Evolutionary conservation across 441 rosid species (phyloP), one percentile per base, ranked within the genome.

Genomic region (Eruca vesicaria): DNA sequence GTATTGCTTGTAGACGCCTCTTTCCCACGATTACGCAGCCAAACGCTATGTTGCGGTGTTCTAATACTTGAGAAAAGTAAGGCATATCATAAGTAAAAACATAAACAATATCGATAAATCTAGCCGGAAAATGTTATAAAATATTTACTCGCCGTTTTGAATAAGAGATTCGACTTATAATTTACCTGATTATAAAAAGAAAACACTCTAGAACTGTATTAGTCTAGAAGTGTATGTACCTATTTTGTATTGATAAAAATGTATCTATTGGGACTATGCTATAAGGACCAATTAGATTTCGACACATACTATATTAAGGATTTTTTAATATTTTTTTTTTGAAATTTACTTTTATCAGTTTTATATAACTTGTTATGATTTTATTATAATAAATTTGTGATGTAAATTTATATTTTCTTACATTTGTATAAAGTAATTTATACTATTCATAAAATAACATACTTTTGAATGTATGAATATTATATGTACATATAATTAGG

Each of bases 1-100:
- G 41, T 59, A 45, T 79, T 69, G 63, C 76, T 79, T 65, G 55
- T 69, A 48, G 58, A 68, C 63, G 57, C 31, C 26, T 69, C 73
- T 64, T 69, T 68, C 11, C 65, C 62, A 78, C 57, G 71, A 72
- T 55, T 63, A 36, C 67, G 63, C 7, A 63, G n/a, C 68, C 45
- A 77, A 59, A 58, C 57, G 33, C 45, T 58, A 64, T 35, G 9
- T 35, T 31, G 18, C 66, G 52, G 76, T 57, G 55, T 63, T 70
- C 67, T 43, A 29, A 33, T 56, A 63, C 38, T 70, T 64, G 45
- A 45, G 45, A 35, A 62, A 62, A 16, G n/a, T 29, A 76, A 29
- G 65, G 21, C 43, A 69, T 55, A 10, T 20, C 32, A 19, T 28
- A 28, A 28, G 4, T 2, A 28, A 5, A 4, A 28, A 3, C 6